phyloP scores from a whole-genome alignment of 768 basidiomycete species.

The Lactifluus volemus region DNA sequence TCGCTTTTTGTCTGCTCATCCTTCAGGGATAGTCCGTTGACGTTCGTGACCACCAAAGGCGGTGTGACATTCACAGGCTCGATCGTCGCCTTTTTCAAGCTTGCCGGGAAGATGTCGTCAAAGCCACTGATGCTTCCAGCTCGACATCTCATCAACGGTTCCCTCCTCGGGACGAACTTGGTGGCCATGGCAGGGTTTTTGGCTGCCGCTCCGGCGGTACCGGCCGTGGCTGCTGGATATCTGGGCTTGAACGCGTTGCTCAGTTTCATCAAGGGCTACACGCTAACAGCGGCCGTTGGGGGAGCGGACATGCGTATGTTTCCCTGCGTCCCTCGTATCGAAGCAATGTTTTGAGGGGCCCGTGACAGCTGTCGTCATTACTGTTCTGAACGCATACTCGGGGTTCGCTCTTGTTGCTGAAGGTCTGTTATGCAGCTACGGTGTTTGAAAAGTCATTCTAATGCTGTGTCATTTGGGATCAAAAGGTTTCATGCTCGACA shows the following conservation, averaged over 20 bases:
- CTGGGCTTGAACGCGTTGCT: constrained; percentile 63
- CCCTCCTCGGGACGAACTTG: constrained; percentile 64
- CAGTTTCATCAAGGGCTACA: constrained; percentile 81
- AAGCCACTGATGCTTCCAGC: constrained; percentile 65
- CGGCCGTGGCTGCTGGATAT: constrained; percentile 69
- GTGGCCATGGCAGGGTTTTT: constrained; percentile 74
- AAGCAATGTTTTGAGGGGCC: not conserved
- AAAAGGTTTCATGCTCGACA: constrained; percentile 79
- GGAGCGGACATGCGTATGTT: constrained; percentile 88
- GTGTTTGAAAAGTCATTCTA: not conserved
- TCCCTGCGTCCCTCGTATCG: too few species aligned
- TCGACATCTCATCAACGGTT: constrained; percentile 65
- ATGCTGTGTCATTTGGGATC: not conserved
- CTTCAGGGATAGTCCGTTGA: not conserved
- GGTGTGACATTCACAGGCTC: constrained; percentile 89
- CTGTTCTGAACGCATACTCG: constrained; percentile 84
- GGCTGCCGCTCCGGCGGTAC: constrained; percentile 56
- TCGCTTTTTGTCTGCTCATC: not conserved
- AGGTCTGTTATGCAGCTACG: constrained; percentile 32
- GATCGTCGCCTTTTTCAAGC: constrained; percentile 81
- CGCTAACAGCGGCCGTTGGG: constrained; percentile 85
- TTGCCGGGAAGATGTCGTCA: constrained; percentile 75
- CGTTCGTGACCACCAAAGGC: constrained; percentile 30
- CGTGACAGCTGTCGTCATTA: constrained; percentile 72
- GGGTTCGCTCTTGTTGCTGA: constrained; percentile 89